Conservation (phyloP, 2,329 filamentous ascomycete species). For the Hymenoscyphus occultus region DNA sequence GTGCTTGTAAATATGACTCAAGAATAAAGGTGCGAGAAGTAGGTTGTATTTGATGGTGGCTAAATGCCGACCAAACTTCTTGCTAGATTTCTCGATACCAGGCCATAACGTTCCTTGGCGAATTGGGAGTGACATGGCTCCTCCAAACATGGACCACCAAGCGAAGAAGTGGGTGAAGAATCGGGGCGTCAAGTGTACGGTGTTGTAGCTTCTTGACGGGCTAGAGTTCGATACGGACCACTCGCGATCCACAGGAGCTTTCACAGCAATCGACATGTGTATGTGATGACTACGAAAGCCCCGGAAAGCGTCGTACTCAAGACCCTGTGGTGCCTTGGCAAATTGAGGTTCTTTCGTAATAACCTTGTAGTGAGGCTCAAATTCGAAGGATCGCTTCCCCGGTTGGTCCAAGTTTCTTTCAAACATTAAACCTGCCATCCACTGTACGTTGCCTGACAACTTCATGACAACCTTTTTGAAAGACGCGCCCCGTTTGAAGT, state of each 20-base stretch:
- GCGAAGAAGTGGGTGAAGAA: conserved; percentile 98
- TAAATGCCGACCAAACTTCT: conserved; percentile 95
- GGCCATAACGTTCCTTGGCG: conserved; percentile 91
- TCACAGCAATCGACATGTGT: conserved; percentile 87
- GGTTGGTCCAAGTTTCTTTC: conserved; percentile 70
- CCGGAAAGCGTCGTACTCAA: conserved; percentile 83
- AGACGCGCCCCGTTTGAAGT: conserved; percentile 68
- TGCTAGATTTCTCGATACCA: conserved; percentile 91
- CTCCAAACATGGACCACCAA: conserved; percentile 97
- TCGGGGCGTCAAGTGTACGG: conserved; percentile 86
- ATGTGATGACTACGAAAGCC: conserved; percentile 98
- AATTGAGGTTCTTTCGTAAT: conserved; percentile 77
- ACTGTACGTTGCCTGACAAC: conserved; percentile 91
- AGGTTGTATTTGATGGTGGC: conserved; percentile 99
- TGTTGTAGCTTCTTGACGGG: conserved; percentile 89
- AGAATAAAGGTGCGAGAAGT: conserved; percentile 84
- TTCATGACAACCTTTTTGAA: conserved; percentile 99
- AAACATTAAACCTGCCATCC: conserved; percentile 88
- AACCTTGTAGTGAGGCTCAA: conserved; percentile 89
- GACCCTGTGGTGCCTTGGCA: conserved; percentile 55
- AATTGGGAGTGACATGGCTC: conserved; percentile 89
- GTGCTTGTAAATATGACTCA: conserved; percentile 98
- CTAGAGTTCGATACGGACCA: conserved; percentile 76
- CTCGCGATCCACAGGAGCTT: conserved; percentile 81
- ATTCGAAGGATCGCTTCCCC: conserved; percentile 76